Evolutionary conservation across 192 early-diverging fungal genomes (phyloP), one percentile per base, ranked within the genome.

Genomic region (Linnemannia elongata): DNA sequence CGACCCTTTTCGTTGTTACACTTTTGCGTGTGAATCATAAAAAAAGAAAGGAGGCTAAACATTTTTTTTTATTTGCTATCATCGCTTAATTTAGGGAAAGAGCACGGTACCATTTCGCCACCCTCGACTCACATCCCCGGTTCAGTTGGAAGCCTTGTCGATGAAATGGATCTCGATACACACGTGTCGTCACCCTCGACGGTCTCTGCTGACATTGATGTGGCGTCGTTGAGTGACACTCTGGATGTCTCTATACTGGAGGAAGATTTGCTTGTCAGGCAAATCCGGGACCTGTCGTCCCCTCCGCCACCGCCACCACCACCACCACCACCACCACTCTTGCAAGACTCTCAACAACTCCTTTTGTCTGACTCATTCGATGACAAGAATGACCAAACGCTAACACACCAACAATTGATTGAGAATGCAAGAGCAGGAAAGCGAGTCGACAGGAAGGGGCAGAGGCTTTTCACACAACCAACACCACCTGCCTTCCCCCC

Each of bases 401-500:
- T 20, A 27, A 74, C 27, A 15, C 42, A 68, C 71, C 18, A 68
- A 39, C 45, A 54, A 24, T 22, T 49, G 36, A 69, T 82, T 4
- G 71, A 69, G 15, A 33, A 30, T 12, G 81, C 81, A 27, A 69
- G 81, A 17, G 76, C 81, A 36, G 81, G 57, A 15, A 82, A 82
- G 36, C 38, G 7, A 9, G 81, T 76, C 42, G n/a, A 79, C 8
- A 35, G 35, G 18, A 39, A 15, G 20, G 20, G 36, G 30, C 13
- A 36, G 9, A 12, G 6, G 49, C 49, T 1, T 22, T 6, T 22
- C 49, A 52, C 49, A 5, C 20, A 52, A n/a, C 12, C 44, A 10
- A 38, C 71, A 0, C 41, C 41, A 13, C 24, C 45, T 15, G 18
- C 41, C 44, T 82, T 91, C n/a, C 90, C 90, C 6, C 72, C 82